A percentile compares a stretch with the other conserved stretches of the same genome.
Conservation (phyloP, 2,329 filamentous ascomycete species). For the Sporothrix euskadiensis region DNA sequence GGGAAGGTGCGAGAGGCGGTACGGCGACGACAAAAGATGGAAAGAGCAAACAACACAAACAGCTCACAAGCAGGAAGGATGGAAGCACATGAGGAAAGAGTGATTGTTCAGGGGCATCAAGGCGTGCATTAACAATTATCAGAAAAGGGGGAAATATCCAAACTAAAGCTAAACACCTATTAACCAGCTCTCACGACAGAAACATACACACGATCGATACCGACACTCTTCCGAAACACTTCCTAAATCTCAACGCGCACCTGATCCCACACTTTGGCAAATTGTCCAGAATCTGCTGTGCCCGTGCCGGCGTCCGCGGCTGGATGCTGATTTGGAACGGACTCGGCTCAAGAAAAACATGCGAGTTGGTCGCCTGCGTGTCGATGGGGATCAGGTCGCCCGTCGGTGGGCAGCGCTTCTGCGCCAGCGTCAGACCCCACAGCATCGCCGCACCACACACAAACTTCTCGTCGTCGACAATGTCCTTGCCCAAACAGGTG, state of each 20-base stretch:
- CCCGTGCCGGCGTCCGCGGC: slow-evolving; percentile 45
- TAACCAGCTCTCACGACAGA: slow-evolving; percentile 4
- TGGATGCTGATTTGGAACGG: slow-evolving; percentile 50
- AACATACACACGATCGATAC: background rate
- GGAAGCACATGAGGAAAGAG: background rate
- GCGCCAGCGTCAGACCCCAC: slow-evolving; percentile 51
- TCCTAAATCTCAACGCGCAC: slow-evolving; percentile 36
- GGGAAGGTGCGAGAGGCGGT: background rate
- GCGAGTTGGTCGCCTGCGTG: slow-evolving; percentile 52
- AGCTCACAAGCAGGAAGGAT: background rate
- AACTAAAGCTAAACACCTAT: background rate
- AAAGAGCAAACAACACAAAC: background rate
- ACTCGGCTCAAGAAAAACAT: slow-evolving; percentile 54
- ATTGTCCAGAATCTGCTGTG: slow-evolving; percentile 44
- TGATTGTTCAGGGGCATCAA: background rate
- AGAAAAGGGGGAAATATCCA: background rate
- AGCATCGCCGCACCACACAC: slow-evolving; percentile 50
- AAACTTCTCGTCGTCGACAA: slow-evolving; percentile 62
- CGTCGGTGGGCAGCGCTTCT: slow-evolving; percentile 46
- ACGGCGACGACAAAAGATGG: background rate
- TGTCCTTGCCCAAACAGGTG: slow-evolving; percentile 61
- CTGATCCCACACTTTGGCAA: slow-evolving; percentile 39
- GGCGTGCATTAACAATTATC: background rate
- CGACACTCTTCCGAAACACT: background rate
- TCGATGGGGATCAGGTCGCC: slow-evolving; percentile 49